Conservation (phyloP, 305 asterid genomes). For the Euphrasia arctica region DNA sequence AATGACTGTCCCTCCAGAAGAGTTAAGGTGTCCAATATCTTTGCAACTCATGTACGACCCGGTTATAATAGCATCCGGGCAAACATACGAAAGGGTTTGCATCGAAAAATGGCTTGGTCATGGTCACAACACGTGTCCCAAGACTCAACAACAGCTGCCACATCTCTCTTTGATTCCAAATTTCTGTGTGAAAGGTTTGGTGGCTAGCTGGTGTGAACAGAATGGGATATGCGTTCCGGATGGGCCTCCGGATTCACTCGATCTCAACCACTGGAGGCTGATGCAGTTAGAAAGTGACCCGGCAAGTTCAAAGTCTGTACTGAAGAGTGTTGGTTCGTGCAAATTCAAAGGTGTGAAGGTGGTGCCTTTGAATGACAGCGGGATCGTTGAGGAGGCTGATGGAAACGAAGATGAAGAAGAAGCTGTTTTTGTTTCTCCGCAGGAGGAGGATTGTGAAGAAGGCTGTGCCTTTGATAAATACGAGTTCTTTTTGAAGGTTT, state of each 20-base stretch:
- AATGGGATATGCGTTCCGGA: slow-evolving; percentile 76
- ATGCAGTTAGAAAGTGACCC: slow-evolving; percentile 79
- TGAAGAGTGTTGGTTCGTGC: slow-evolving; percentile 51
- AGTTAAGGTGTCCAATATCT: slow-evolving; percentile 91
- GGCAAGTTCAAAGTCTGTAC: slow-evolving; percentile 49
- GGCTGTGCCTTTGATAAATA: slow-evolving; percentile 46
- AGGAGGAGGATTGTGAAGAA: slow-evolving; percentile 53
- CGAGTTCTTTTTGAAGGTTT: slow-evolving; percentile 48
- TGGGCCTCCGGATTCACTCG: slow-evolving; percentile 95
- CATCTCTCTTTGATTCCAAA: slow-evolving; percentile 90
- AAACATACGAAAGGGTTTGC: slow-evolving; percentile 94
- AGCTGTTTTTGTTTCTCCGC: slow-evolving; percentile 30
- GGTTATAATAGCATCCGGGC: slow-evolving; percentile 93
- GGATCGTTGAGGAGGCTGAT: slow-evolving; percentile 69
- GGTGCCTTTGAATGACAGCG: slow-evolving; percentile 83
- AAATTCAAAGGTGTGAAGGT: slow-evolving; percentile 79
- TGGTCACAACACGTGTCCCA: slow-evolving; percentile 94
- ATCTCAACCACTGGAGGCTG: slow-evolving; percentile 96
- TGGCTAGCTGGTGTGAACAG: slow-evolving; percentile 96
- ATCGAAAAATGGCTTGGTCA: slow-evolving; percentile 93
- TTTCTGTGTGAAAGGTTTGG: slow-evolving; percentile 92
- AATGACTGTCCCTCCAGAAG: slow-evolving; percentile 81
- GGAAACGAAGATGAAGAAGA: slow-evolving; percentile 58
- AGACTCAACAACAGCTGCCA: slow-evolving; percentile 91
- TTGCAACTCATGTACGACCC: slow-evolving; percentile 96